Percentiles rank a stretch among this genome's conserved stretches.
phyloP scores from a whole-genome alignment of 208 protist genomes.

The Trichomonas tenax region DNA sequence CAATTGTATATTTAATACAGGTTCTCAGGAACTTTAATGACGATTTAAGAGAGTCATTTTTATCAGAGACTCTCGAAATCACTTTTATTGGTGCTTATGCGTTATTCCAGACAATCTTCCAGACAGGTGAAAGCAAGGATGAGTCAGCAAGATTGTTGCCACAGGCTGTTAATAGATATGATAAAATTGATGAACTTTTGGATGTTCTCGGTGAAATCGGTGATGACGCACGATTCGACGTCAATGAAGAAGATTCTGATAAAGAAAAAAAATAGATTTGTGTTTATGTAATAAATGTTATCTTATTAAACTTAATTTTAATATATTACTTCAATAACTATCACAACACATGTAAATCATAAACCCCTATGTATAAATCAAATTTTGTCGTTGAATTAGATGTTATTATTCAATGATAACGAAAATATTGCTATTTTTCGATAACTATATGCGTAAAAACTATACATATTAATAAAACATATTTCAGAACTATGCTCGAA shows the following conservation, averaged over 20 bases:
- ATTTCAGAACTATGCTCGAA: no score
- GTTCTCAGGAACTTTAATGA: neutral
- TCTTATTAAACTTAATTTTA: no score
- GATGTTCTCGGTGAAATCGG: neutral
- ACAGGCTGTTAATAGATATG: neutral
- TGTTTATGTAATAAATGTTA: neutral
- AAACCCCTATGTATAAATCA: no score
- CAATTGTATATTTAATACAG: neutral
- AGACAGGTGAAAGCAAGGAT: neutral
- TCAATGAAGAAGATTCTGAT: neutral
- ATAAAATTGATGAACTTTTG: neutral
- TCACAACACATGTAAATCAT: no score
- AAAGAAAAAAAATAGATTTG: neutral
- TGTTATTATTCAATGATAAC: no score
- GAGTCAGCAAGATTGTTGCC: neutral
- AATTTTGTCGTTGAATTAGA: no score
- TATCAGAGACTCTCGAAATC: neutral
- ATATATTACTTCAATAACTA: no score
- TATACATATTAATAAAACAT: no score
- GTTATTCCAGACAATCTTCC: neutral
- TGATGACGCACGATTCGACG: neutral
- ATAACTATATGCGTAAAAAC: no score
- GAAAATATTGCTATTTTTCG: no score
- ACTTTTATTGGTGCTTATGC: neutral
- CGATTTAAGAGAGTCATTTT: neutral